These are phyloP conservation scores for Lentinula sp. DNA, from an alignment of 768 basidiomycete species.

Conservation along the genomic window DNA sequence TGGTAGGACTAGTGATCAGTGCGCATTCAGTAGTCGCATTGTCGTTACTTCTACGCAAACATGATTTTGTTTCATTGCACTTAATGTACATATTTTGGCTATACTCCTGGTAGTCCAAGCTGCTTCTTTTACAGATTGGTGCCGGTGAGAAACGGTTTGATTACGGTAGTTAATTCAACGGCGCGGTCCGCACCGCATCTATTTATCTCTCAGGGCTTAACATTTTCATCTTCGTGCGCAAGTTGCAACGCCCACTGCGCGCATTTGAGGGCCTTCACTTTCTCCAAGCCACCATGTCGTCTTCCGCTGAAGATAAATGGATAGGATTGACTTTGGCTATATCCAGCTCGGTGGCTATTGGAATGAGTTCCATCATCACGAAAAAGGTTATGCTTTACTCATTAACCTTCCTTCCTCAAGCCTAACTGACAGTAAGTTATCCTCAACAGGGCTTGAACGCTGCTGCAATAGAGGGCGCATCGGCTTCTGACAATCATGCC, in stretches of 20 bases:
- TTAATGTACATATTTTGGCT: no score
- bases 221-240: no score
- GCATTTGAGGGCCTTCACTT: background rate
- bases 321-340: constrained; percentile 68
- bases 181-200: background rate
- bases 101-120: no score
- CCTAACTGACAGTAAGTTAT: background rate
- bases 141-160: no score
- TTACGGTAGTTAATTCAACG: background rate
- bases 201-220: no score
- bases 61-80: no score
- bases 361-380: constrained; percentile 75
- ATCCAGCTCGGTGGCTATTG: constrained; percentile 59
- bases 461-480: constrained; percentile 58
- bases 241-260: background rate
- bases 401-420: background rate
- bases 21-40: no score
- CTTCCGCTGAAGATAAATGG: constrained; percentile 57
- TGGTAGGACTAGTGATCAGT: no score
- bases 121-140: no score
- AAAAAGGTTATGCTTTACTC: constrained; percentile 52
- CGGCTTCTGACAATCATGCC: constrained; percentile 75
- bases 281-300: background rate
- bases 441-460: constrained; percentile 76
- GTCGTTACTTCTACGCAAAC: no score